Percentiles rank a stretch among this genome's conserved stretches.
Evolutionary conservation across 2,329 filamentous ascomycete genomes (phyloP).

Genomic region (Verticillium klebahnii): DNA sequence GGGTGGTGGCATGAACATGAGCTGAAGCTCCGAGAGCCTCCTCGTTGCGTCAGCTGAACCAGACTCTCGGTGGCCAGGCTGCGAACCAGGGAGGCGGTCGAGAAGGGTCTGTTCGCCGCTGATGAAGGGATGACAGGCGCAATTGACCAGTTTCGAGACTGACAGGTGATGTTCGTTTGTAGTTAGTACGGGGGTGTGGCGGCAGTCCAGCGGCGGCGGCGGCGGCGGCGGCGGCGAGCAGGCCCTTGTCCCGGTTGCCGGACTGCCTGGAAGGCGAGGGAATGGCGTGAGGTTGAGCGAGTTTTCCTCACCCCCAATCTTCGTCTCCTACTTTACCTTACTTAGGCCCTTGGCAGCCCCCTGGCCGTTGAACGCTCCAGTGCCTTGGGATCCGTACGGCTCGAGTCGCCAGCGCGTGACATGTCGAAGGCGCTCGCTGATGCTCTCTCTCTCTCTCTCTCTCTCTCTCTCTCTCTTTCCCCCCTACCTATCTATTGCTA

Average conservation of each 20-base stretch:
- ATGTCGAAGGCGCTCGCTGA: not conserved
- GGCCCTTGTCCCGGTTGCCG: not conserved
- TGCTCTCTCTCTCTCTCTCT: not conserved
- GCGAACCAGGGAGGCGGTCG: not conserved
- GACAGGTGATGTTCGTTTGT: not conserved
- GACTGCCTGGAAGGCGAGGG: not conserved
- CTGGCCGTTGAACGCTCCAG: not conserved
- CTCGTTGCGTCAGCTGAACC: not conserved
- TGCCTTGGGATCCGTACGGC: not conserved
- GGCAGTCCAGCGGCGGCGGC: not conserved
- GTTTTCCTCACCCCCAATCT: not conserved
- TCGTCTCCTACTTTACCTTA: not conserved
- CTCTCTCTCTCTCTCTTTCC: not conserved
- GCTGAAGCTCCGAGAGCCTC: constrained; percentile 10
- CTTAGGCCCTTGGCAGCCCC: not conserved
- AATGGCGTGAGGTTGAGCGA: not conserved
- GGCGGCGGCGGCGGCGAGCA: not conserved
- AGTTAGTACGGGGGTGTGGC: not conserved
- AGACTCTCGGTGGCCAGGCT: not conserved
- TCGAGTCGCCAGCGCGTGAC: not conserved
- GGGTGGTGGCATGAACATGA: constrained; percentile 10
- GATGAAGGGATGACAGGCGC: not conserved
- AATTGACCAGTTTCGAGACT: not conserved
- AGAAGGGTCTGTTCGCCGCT: constrained; percentile 1
- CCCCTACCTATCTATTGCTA: too few species aligned